Evolutionary conservation across 208 protist genomes (phyloP), one percentile per base, ranked within the genome.

Genomic region (Leishmania aethiopica): DNA sequence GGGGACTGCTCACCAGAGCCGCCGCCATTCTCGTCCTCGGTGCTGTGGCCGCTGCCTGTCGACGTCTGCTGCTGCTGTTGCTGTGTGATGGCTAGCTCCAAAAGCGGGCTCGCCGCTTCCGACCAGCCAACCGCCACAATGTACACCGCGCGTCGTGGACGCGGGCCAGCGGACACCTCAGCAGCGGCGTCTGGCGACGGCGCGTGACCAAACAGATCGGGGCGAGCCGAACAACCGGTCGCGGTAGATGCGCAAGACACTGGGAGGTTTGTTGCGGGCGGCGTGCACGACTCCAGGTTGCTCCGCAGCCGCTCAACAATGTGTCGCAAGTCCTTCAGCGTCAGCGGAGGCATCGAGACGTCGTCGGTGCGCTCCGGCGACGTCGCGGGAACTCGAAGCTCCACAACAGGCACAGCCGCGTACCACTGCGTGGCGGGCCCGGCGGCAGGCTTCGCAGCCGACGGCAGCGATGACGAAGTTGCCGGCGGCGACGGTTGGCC

Each of bases 91-190:
- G 87, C 84, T 42, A 89, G 75, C 74, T 88, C 85, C 35, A 91
- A 64, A 22, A 91, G 78, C 22, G 85, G 88, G n/a, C 85, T 83
- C 35, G 85, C 80, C 11, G 75, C 85, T 51, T 91, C 80, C 11
- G 88, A 89, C 85, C 88, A 91, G 19, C 85, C 88, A 1, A 91
- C 85, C 40, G 83, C 88, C 6, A 91, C 74, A 28, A 91, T 76
- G 17, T 75, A 53, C 51, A 88, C 85, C 17, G 42, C 28, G 0
- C 59, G 80, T 60, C 37, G 77, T 8, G 55, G 60, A 13, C 2
- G 35, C 8, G 67, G 42, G 37, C 3, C 51, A n/a, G 35, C n/a
- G 35, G 59, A 11, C 42, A 42, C 28, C 76, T 37, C 10, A 57
- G 37, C 59, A 19, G 59, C 22, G 59, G n/a, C 57, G 5, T 45